Evolutionary conservation across 169 alveolate species (phyloP).

Genomic region (Plasmodium coatneyi): DNA sequence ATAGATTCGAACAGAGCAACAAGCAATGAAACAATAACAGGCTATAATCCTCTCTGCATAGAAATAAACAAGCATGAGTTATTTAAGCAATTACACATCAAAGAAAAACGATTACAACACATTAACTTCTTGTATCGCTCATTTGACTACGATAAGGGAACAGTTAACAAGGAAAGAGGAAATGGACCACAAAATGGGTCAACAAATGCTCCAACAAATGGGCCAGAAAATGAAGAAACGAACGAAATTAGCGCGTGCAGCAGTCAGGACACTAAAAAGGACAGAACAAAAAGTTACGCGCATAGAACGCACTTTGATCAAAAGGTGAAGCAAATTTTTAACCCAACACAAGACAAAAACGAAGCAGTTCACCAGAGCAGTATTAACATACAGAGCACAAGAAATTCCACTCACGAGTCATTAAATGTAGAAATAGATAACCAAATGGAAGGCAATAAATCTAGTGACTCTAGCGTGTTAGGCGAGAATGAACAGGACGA

Average conservation of each 20-base stretch:
- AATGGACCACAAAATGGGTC: not conserved
- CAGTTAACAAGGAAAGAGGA: not conserved
- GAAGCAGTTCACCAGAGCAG: not conserved
- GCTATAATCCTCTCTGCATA: constrained; percentile 8
- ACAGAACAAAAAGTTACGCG: not conserved
- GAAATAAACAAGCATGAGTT: constrained; percentile 53
- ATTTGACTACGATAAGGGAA: constrained; percentile 46
- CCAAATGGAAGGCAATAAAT: not conserved
- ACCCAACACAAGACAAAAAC: not conserved
- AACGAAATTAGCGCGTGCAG: not conserved
- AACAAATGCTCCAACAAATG: not conserved
- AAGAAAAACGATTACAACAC: constrained; percentile 29
- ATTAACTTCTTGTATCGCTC: constrained; percentile 39
- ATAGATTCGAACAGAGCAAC: not conserved
- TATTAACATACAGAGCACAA: not conserved
- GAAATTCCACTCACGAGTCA: not conserved
- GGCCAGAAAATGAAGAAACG: not conserved
- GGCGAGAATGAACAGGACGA: not conserved
- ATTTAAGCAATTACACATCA: constrained; percentile 56
- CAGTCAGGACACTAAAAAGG: not conserved
- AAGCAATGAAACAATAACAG: constrained; percentile 29
- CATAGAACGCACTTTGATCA: constrained; percentile 18
- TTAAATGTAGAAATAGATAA: not conserved
- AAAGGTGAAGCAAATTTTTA: not conserved
- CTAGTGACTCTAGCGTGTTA: not conserved